These are phyloP conservation scores for Hebeloma cylindrosporum DNA, from an alignment of 768 basidiomycete species.

Conservation along the genomic window DNA sequence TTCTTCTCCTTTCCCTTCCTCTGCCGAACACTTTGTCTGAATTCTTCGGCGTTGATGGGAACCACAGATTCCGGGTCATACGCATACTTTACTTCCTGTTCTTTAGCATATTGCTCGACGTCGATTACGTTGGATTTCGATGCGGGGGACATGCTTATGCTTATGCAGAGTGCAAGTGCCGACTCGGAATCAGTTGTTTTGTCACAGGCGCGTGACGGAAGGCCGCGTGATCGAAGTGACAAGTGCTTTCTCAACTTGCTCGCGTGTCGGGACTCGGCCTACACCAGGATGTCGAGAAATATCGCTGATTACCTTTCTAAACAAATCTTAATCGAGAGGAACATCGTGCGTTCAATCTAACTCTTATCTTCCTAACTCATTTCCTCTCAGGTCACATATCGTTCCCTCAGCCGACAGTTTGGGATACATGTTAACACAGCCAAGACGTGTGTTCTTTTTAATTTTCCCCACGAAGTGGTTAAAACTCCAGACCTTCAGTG, in stretches of 20 bases:
- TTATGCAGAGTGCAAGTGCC: neutral
- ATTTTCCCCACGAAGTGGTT: neutral
- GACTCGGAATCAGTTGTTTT: too few species aligned
- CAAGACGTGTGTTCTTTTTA: constrained; percentile 58
- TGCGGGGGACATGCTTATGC: too few species aligned
- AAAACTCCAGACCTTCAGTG: constrained; percentile 38
- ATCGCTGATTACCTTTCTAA: constrained; percentile 51
- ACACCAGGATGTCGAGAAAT: constrained; percentile 38
- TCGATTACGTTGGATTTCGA: neutral
- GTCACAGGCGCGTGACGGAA: constrained; percentile 23
- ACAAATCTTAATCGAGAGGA: constrained; percentile 49
- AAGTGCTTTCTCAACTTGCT: neutral
- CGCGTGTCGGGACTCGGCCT: neutral
- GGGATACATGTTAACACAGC: constrained; percentile 74
- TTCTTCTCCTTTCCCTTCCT: constrained; percentile 4
- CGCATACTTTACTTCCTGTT: constrained; percentile 12
- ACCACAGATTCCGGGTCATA: constrained; percentile 10
- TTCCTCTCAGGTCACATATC: constrained; percentile 68
- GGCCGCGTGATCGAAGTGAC: constrained; percentile 8
- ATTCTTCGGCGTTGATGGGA: constrained; percentile 6
- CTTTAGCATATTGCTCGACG: too few species aligned
- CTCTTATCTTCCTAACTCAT: constrained; percentile 2
- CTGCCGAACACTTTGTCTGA: constrained; percentile 10
- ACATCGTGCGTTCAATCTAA: constrained; percentile 44
- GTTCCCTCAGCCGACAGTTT: constrained; percentile 70